phyloP scores from a whole-genome alignment of 139 green algal genomes.

The Chlorella sp. region DNA sequence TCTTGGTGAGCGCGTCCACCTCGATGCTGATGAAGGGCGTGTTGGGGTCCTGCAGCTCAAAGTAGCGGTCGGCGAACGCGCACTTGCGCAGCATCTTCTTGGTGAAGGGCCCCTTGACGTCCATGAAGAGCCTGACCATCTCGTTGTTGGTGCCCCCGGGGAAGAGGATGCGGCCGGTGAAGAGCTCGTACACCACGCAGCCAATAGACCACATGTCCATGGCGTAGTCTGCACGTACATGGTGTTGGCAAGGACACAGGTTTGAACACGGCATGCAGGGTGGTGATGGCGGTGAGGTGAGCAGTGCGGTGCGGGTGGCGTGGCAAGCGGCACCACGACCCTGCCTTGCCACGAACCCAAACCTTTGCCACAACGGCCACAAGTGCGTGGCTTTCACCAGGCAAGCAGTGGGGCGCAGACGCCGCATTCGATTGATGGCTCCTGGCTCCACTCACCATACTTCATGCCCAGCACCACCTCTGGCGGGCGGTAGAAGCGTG shows the following conservation, averaged over 20 bases:
- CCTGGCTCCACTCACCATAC: conserved; percentile 82
- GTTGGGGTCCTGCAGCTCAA: conserved; percentile 68
- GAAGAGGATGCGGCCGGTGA: conserved; percentile 95
- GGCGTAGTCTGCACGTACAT: conserved; percentile 69
- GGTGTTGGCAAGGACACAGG: too few relatives aligned
- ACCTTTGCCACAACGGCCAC: background rate
- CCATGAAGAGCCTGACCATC: conserved; percentile 96
- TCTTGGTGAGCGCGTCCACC: conserved; percentile 72
- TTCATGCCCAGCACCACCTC: conserved; percentile 87
- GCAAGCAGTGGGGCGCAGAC: too few relatives aligned
- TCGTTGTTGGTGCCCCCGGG: conserved; percentile 95
- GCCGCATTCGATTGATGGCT: too few relatives aligned
- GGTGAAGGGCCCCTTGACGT: conserved; percentile 89
- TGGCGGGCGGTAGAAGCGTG: conserved; percentile 92
- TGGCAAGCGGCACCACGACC: background rate
- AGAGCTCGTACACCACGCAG: conserved; percentile 96
- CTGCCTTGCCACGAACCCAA: background rate
- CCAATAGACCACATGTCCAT: conserved; percentile 97
- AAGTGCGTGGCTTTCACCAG: too few relatives aligned
- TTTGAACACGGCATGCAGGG: background rate
- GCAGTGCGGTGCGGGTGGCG: background rate
- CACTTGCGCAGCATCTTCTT: conserved; percentile 82
- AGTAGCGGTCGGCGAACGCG: conserved; percentile 65
- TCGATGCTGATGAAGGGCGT: conserved; percentile 70
- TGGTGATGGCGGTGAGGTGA: background rate